Conservation (phyloP, 306 rosid genomes). For the Sechiopsis laciniata region DNA sequence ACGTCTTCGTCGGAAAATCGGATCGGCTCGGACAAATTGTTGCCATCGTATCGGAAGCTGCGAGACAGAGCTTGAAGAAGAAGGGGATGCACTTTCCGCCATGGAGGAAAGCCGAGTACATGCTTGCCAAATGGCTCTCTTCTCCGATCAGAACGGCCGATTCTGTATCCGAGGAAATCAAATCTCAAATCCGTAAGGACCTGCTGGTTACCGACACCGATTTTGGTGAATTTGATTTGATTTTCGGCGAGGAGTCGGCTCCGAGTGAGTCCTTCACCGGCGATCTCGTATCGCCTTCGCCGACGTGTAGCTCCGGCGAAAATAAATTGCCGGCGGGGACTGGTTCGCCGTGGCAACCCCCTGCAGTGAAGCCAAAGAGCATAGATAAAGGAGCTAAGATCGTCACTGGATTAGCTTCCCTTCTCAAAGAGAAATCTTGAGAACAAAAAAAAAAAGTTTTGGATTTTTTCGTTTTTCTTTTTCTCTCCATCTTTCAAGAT, state of each 20-base stretch:
- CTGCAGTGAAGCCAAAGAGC: conserved; percentile 82
- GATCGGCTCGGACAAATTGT: conserved; percentile 78
- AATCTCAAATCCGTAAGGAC: conserved; percentile 17
- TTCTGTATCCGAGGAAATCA: conserved; percentile 14
- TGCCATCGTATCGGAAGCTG: conserved; percentile 69
- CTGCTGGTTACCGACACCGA: conserved; percentile 32
- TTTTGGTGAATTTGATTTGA: conserved; percentile 61
- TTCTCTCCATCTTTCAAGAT: conserved; percentile 12
- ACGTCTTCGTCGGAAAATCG: conserved; percentile 71
- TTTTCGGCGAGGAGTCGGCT: conserved; percentile 51
- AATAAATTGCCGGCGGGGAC: too few relatives aligned
- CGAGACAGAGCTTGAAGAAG: conserved; percentile 82
- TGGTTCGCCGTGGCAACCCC: conserved; percentile 68
- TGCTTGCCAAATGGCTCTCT: conserved; percentile 90
- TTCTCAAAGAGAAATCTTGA: conserved; percentile 60
- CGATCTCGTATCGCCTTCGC: too few relatives aligned
- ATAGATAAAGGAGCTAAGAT: conserved; percentile 61
- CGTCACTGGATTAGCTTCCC: conserved; percentile 91
- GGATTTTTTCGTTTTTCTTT: background rate
- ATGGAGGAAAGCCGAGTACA: conserved; percentile 89
- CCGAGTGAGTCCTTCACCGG: too few relatives aligned
- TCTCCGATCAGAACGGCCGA: conserved; percentile 36
- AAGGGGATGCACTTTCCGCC: conserved; percentile 98
- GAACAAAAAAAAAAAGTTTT: conserved; percentile 26
- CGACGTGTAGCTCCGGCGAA: too few relatives aligned